Base-by-base conservation (phyloP, 1,284 basidiomycete genomes). In the Takashimella koratensis region DNA sequence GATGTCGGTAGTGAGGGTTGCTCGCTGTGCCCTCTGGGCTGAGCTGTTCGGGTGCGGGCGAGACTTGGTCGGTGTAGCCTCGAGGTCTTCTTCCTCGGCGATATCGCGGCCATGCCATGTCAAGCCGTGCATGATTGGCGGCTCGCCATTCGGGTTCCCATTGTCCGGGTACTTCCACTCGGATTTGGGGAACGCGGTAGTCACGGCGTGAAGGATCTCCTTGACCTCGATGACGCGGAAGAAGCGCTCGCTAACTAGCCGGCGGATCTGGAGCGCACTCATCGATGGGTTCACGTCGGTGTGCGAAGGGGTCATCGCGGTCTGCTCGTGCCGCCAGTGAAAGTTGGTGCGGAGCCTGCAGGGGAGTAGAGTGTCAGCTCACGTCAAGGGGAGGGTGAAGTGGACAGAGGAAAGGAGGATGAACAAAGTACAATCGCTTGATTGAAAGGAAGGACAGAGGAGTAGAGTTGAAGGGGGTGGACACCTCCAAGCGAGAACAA, bases 271-370 rank as follows among this genome's bases (percentile, higher is more conserved):
- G 21, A 65, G 67, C 12, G 72, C 60, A 6, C 68, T 68, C 65
- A 71, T 71, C 26, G 63, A 65, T 1, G 66, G 65, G 4, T 67
- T 68, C 26, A 68, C 52, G 16, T 62, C 54, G 21, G 61, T 66
- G 51, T 70, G 68, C 19, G 62, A 60, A 20, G 65, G 63, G 10
- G 68, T 36, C 30, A 36, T 36, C 8, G 30, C 30, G 16, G 30
- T 36, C 16, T 36, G 67, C 25, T 67, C 60, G 53, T 74, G 68
- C 10, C 30, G 30, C 30, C 30, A 36, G 49, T 72, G 68, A 52
- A 74, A 74, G 59, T 74, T 74, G 39, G 67, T 70, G 21, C 70
- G 66, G 13, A 74, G 60, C 71, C 71, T 74, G 51, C 20, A 20
- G 30, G 8, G 30, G 30, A 36, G 30, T 8, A 36, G 30, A 8